Percentiles rank a stretch among this genome's conserved stretches.
Evolutionary conservation across 2,329 filamentous ascomycete species (phyloP).

Genomic region (Eutypella sp.): DNA sequence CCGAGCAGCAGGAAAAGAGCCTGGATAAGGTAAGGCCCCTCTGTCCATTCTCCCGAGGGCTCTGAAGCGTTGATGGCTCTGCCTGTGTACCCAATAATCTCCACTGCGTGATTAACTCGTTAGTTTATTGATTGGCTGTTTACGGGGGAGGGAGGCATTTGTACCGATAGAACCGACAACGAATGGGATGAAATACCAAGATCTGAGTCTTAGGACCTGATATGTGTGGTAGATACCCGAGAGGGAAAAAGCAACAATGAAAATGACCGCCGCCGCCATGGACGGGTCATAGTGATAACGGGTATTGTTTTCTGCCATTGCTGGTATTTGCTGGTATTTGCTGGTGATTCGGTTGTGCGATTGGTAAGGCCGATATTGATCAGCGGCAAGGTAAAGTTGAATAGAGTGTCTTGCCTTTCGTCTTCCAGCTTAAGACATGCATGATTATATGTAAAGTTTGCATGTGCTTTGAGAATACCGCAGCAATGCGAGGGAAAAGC

Average conservation of each 20-base stretch:
- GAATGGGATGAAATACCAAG: constrained; percentile 49
- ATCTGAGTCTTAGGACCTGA: constrained; percentile 32
- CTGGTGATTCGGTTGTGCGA: too few relatives aligned
- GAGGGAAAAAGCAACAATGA: constrained; percentile 34
- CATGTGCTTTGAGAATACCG: too few relatives aligned
- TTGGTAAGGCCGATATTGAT: too few relatives aligned
- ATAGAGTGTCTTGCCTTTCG: too few relatives aligned
- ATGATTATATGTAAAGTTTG: too few relatives aligned
- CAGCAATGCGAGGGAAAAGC: too few relatives aligned
- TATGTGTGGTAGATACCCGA: constrained; percentile 32
- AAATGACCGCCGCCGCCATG: constrained; percentile 34
- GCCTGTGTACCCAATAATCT: constrained; percentile 47
- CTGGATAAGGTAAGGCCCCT: constrained; percentile 33
- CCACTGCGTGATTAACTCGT: constrained; percentile 31
- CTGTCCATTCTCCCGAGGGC: constrained; percentile 35
- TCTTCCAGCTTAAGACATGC: too few relatives aligned
- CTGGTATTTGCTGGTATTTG: too few relatives aligned
- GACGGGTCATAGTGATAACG: constrained; percentile 42
- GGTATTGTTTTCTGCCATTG: neutral
- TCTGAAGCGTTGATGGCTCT: constrained; percentile 38
- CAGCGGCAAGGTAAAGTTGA: too few relatives aligned
- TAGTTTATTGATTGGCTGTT: neutral
- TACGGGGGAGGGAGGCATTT: constrained; percentile 12
- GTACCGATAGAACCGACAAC: constrained; percentile 49
- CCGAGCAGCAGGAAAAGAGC: constrained; percentile 36